Conservation (phyloP, 768 basidiomycete genomes). For the Trametes sanguinea region DNA sequence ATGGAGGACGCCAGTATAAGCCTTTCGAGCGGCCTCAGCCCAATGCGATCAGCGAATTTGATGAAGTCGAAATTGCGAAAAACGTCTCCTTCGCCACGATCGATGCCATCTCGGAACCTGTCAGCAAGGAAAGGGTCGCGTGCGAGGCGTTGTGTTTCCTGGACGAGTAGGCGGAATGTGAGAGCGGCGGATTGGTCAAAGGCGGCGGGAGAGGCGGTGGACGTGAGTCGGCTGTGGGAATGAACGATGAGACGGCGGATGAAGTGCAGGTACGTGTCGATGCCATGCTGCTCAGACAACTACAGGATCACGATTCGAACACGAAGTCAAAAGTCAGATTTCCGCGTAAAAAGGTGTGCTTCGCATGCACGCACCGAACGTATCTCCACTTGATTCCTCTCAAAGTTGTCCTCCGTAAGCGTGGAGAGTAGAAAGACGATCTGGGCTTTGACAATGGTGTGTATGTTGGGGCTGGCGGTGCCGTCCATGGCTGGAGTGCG, state of each 20-base stretch:
- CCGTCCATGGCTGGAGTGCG: constrained; percentile 84
- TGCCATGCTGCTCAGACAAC: constrained; percentile 96
- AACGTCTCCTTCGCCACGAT: constrained; percentile 83
- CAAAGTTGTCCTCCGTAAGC: constrained; percentile 95
- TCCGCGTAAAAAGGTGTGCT: neutral
- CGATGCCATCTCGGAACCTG: constrained; percentile 87
- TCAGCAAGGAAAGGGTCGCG: constrained; percentile 90
- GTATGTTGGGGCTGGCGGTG: constrained; percentile 79
- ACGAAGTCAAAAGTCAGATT: constrained; percentile 5
- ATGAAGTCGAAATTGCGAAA: constrained; percentile 83
- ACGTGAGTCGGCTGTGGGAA: constrained; percentile 70
- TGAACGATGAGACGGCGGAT: constrained; percentile 93
- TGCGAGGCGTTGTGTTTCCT: constrained; percentile 86
- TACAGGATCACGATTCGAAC: constrained; percentile 35
- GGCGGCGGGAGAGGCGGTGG: constrained; percentile 58
- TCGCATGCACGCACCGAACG: constrained; percentile 69
- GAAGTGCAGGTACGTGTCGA: constrained; percentile 97
- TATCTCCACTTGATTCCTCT: constrained; percentile 91
- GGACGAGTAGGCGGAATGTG: constrained; percentile 81
- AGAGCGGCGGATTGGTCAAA: constrained; percentile 78
- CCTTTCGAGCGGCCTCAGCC: constrained; percentile 76
- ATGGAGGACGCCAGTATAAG: constrained; percentile 78
- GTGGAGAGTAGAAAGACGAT: constrained; percentile 97
- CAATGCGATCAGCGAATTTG: constrained; percentile 81
- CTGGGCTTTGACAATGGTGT: constrained; percentile 94